Percentiles rank a stretch among this genome's conserved stretches.
Conservation (phyloP, 306 rosid genomes). For the Crataegus laevigata region DNA sequence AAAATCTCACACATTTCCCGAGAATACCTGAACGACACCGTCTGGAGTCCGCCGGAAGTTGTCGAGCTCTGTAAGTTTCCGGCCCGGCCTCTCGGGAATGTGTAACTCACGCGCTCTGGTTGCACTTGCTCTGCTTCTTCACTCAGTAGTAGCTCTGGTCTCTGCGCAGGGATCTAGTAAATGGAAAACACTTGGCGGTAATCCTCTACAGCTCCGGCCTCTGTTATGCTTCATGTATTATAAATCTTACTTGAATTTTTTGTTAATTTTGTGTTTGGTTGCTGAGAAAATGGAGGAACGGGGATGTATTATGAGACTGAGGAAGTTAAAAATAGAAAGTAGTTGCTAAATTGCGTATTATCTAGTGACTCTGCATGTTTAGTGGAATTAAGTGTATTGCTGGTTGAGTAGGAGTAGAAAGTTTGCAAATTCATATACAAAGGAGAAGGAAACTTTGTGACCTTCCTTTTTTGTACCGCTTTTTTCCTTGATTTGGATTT, state of each 20-base stretch:
- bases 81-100: slow-evolving; percentile 41
- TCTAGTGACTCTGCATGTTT: neutral
- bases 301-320: neutral
- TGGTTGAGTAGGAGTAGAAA: neutral
- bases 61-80: slow-evolving; percentile 9
- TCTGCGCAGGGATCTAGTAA: slow-evolving; percentile 68
- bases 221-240: neutral
- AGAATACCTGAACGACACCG: slow-evolving; percentile 9
- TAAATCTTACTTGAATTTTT: neutral
- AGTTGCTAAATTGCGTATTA: neutral
- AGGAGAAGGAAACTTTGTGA: neutral
- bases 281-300: neutral
- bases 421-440: neutral
- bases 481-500: neutral
- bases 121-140: slow-evolving; percentile 35
- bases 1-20: slow-evolving; percentile 17
- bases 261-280: neutral
- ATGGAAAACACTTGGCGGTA: slow-evolving; percentile 73
- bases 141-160: slow-evolving; percentile 33
- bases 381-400: neutral
- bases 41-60: slow-evolving; percentile 2
- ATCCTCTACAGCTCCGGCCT: neutral
- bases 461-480: neutral
- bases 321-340: neutral
- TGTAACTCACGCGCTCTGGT: slow-evolving; percentile 45